Evolutionary conservation across 495 filamentous ascomycete genomes (phyloP).

Genomic region (Penicillium psychrofluorescens): DNA sequence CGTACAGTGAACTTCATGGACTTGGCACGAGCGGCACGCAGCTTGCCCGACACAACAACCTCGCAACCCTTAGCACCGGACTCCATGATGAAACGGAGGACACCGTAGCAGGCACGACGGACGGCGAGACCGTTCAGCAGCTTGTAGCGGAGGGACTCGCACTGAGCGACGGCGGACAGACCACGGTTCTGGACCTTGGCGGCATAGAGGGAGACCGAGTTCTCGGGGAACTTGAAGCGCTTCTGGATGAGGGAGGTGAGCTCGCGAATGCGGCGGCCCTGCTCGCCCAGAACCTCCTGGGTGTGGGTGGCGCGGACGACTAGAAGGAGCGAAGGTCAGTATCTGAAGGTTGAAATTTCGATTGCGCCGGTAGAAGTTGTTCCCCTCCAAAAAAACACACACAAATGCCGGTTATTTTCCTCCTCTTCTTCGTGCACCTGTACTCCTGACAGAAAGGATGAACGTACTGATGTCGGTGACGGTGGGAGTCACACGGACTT

Average conservation of each 20-base stretch:
- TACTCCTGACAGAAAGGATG: no score
- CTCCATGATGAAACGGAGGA: constrained; percentile 99
- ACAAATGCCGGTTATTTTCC: constrained; percentile 2
- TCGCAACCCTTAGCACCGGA: constrained; percentile 98
- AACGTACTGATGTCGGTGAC: constrained; percentile 95
- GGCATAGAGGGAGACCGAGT: constrained; percentile 98
- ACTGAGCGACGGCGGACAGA: constrained; percentile 98
- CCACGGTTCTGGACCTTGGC: constrained; percentile 99
- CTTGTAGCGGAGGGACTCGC: constrained; percentile 99
- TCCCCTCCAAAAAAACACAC: background rate
- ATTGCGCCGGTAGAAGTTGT: background rate
- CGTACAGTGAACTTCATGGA: constrained; percentile 99
- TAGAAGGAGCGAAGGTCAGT: constrained; percentile 8
- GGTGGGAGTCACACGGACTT: constrained; percentile 98
- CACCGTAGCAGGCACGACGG: constrained; percentile 97
- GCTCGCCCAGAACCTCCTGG: constrained; percentile 99
- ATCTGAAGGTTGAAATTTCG: no score
- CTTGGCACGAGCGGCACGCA: constrained; percentile 97
- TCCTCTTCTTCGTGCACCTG: constrained; percentile 1
- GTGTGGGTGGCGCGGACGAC: constrained; percentile 99
- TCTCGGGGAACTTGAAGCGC: constrained; percentile 99
- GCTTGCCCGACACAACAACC: constrained; percentile 98
- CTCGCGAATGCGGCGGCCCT: constrained; percentile 98
- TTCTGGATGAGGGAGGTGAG: constrained; percentile 99
- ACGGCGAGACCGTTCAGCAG: constrained; percentile 98